These are phyloP conservation scores for Plectranthus barbatus DNA, from an alignment of 257 asterid species.

Conservation along the genomic window DNA sequence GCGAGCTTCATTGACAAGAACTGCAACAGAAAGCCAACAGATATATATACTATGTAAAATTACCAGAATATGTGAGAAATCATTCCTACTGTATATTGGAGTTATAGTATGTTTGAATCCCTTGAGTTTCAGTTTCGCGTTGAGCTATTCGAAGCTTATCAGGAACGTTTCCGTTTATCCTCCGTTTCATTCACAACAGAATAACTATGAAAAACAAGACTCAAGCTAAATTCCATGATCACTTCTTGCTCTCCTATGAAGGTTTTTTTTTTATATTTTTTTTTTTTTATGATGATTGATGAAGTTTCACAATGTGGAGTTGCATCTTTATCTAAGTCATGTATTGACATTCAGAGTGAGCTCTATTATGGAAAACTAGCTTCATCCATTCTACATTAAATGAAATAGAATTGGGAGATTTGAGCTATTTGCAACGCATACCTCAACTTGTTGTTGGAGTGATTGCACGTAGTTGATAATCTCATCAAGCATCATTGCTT, in stretches of 20 bases:
- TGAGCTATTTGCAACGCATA: slow-evolving; percentile 12
- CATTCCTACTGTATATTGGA: not conserved
- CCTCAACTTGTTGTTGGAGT: slow-evolving; percentile 96
- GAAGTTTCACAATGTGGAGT: not conserved
- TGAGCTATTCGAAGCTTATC: not conserved
- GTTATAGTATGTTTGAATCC: not conserved
- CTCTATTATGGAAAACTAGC: not conserved
- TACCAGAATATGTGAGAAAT: not conserved
- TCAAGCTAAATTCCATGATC: not conserved
- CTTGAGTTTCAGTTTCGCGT: not conserved
- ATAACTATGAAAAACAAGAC: not conserved
- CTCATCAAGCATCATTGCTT: slow-evolving; percentile 99
- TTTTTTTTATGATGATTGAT: too few species aligned
- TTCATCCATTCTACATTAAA: not conserved
- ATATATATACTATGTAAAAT: not conserved
- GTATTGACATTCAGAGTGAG: not conserved
- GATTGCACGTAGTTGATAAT: slow-evolving; percentile 94
- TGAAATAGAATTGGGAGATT: not conserved
- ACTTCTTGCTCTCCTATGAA: not conserved
- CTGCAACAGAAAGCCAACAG: slow-evolving; percentile 31
- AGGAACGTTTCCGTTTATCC: not conserved
- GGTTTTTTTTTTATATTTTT: too few species aligned
- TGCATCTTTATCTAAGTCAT: not conserved
- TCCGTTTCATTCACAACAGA: not conserved
- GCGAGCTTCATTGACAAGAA: slow-evolving; percentile 90